Conservation (phyloP, 108 stramenopile genomes). For the Mayamaea pseudoterrestris region DNA sequence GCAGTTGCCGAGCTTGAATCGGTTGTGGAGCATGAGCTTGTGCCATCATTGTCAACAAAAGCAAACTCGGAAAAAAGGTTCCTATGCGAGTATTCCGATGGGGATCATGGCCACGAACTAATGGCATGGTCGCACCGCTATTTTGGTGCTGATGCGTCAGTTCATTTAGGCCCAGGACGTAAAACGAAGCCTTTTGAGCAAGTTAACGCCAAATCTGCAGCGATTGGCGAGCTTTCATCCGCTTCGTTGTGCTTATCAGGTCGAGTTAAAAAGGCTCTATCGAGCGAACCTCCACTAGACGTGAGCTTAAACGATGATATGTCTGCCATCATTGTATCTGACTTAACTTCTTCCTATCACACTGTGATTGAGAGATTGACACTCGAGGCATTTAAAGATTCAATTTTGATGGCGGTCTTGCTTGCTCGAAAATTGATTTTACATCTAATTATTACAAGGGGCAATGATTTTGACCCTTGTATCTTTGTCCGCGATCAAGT, state of each 20-base stretch:
- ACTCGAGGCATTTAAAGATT: constrained; percentile 15
- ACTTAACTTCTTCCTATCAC: no score
- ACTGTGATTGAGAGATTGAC: constrained; percentile 1
- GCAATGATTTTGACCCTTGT: constrained; percentile 34
- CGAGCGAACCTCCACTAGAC: not conserved
- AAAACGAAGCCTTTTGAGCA: constrained; percentile 11
- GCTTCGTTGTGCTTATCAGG: constrained; percentile 6
- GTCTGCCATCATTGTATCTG: constrained; percentile 1
- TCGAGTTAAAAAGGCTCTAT: constrained; percentile 17
- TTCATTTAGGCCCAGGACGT: constrained; percentile 64
- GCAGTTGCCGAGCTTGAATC: constrained; percentile 41
- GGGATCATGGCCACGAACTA: constrained; percentile 85
- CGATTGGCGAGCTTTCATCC: not conserved
- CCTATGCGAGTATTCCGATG: constrained; percentile 77
- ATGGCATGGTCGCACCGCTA: constrained; percentile 82
- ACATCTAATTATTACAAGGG: constrained; percentile 35
- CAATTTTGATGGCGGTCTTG: constrained; percentile 25
- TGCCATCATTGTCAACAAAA: no score
- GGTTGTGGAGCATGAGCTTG: constrained; percentile 40
- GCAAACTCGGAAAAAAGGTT: constrained; percentile 23
- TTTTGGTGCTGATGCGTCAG: constrained; percentile 81
- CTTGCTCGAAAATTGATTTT: constrained; percentile 55
- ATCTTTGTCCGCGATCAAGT: constrained; percentile 14
- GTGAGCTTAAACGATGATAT: not conserved
- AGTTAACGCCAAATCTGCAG: not conserved